These are phyloP conservation scores for Coprinopsis sp. DNA, from an alignment of 768 basidiomycete species.

Conservation along the genomic window DNA sequence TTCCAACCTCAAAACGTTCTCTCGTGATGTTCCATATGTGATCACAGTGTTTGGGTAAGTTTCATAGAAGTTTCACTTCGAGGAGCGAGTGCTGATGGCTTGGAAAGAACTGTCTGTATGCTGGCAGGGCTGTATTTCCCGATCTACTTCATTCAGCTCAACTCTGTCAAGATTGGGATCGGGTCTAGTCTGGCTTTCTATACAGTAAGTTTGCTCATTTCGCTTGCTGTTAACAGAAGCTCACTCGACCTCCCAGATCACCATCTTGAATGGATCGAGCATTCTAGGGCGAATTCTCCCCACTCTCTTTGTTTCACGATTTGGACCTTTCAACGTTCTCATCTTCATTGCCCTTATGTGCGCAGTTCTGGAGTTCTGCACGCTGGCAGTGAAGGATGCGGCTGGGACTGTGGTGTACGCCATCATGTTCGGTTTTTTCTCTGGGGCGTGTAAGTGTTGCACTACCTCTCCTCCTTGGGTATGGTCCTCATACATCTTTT, in stretches of 20 bases:
- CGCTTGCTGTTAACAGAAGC: background rate
- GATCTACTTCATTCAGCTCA: conserved; percentile 53
- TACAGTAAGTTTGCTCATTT: conserved; percentile 30
- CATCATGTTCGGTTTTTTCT: conserved; percentile 43
- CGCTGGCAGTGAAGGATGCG: conserved; percentile 33
- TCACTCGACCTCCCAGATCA: conserved; percentile 37
- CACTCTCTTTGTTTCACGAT: conserved; percentile 33
- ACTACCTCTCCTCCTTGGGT: background rate
- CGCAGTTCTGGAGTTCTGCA: conserved; percentile 37
- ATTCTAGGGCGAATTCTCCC: conserved; percentile 44
- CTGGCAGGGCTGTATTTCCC: conserved; percentile 43
- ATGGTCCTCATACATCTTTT: conserved; percentile 9
- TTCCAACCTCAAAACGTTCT: conserved; percentile 28
- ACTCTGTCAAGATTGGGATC: conserved; percentile 44
- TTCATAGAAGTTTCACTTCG: background rate
- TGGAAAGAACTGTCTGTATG: conserved; percentile 28
- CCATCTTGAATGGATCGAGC: conserved; percentile 48
- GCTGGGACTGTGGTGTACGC: conserved; percentile 35
- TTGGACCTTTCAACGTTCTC: conserved; percentile 40
- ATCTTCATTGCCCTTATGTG: conserved; percentile 28
- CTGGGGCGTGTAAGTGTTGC: conserved; percentile 36
- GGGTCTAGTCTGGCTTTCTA: conserved; percentile 50
- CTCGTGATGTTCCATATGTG: conserved; percentile 41
- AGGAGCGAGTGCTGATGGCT: background rate
- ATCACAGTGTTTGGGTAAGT: conserved; percentile 36